phyloP scores from a whole-genome alignment of 202 grass and related monocot genomes.

The Panicum hallii region DNA sequence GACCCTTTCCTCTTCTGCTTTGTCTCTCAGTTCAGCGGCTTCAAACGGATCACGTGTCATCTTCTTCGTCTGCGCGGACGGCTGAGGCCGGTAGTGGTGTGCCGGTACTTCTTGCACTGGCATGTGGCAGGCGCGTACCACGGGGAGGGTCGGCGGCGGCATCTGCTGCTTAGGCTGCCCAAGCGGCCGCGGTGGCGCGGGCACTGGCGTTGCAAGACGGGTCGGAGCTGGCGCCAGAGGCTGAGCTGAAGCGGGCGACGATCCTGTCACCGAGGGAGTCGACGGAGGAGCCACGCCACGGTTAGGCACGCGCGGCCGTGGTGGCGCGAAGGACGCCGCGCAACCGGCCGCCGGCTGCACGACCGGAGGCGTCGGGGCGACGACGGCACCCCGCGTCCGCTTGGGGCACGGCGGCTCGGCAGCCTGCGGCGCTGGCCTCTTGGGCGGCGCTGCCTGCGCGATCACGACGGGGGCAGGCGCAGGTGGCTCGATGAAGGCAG shows the following conservation, averaged over 20 bases:
- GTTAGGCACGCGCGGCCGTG: no score
- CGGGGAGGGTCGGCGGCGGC: no score
- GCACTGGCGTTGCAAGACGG: not conserved
- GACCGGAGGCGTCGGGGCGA: not conserved
- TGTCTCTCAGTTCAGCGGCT: not conserved
- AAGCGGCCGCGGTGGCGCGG: not conserved
- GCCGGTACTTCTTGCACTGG: no score
- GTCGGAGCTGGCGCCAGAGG: not conserved
- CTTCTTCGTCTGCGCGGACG: not conserved
- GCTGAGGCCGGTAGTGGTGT: no score
- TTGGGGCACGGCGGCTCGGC: not conserved
- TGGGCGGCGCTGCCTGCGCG: not conserved
- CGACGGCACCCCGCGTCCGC: not conserved
- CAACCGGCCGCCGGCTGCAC: not conserved
- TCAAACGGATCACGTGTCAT: not conserved
- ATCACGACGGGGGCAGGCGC: not conserved
- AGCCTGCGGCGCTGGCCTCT: not conserved
- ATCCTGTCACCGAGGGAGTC: not conserved
- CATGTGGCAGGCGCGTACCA: not conserved
- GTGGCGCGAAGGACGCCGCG: no score
- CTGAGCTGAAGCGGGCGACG: not conserved
- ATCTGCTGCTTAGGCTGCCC: not conserved
- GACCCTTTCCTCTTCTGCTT: not conserved
- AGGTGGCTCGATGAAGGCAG: not conserved
- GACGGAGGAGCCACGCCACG: not conserved